A percentile compares a stretch with the other conserved stretches of the same genome.
phyloP scores from a whole-genome alignment of 805 yeast species.

The Barnettozyma pratensis region DNA sequence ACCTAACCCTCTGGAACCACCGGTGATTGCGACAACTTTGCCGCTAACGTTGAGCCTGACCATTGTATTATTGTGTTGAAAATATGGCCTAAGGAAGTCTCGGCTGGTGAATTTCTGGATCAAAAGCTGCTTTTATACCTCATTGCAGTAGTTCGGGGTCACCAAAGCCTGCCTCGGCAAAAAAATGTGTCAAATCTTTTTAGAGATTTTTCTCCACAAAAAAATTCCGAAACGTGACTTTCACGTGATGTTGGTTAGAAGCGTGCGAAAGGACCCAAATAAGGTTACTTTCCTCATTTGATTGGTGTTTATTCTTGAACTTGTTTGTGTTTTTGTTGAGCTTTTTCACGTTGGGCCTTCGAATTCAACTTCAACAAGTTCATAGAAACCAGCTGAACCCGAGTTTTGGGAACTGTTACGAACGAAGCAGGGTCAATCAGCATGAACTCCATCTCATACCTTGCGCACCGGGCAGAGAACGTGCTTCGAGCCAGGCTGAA shows the following conservation, averaged over 20 bases:
- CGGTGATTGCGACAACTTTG: conserved; percentile 63
- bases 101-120: no score
- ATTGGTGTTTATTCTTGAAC: not conserved
- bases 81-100: no score
- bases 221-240: not conserved
- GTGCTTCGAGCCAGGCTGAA: conserved; percentile 14
- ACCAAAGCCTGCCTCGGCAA: not conserved
- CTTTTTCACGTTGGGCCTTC: not conserved
- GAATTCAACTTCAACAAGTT: not conserved
- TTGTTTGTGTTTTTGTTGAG: conserved; percentile 1
- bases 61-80: conserved; percentile 9
- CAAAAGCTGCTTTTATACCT: no score
- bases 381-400: no score
- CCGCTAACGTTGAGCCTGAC: conserved; percentile 42
- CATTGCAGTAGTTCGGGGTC: no score
- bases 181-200: conserved; percentile 1
- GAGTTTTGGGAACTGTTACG: no score
- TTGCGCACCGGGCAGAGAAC: conserved; percentile 22
- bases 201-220: not conserved
- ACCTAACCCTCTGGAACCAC: conserved; percentile 75
- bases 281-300: not conserved
- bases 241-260: not conserved
- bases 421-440: not conserved
- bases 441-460: conserved; percentile 26
- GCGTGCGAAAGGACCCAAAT: not conserved